These are phyloP conservation scores for Rhododendron griersonianum DNA, from an alignment of 148 eudicot species.

Conservation along the genomic window DNA sequence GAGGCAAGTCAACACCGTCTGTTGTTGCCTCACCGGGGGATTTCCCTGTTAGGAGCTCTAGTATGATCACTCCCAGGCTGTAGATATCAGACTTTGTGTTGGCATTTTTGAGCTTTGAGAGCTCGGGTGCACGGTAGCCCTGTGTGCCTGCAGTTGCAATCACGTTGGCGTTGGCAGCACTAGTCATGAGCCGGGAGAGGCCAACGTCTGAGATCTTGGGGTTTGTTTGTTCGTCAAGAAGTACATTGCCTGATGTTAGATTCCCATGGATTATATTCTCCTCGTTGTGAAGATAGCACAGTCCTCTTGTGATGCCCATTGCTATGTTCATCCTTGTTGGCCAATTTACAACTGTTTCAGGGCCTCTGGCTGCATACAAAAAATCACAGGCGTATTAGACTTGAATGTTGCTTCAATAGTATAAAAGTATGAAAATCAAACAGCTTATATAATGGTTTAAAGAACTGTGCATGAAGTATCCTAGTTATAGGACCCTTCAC, in stretches of 20 bases:
- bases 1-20: constrained; percentile 40
- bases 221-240: constrained; percentile 55
- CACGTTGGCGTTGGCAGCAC: constrained; percentile 61
- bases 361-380: constrained; percentile 68
- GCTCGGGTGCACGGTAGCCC: constrained; percentile 91
- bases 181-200: constrained; percentile 71
- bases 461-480: neutral
- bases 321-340: constrained; percentile 86
- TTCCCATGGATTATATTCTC: constrained; percentile 68
- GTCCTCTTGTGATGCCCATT: constrained; percentile 62
- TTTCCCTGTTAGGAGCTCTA: constrained; percentile 85
- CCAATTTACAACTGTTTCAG: constrained; percentile 66
- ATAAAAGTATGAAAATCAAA: neutral
- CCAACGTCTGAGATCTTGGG: constrained; percentile 79
- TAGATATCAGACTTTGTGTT: constrained; percentile 71
- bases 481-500: neutral
- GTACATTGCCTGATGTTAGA: constrained; percentile 64
- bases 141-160: constrained; percentile 64
- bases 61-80: constrained; percentile 76
- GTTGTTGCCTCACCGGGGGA: constrained; percentile 44
- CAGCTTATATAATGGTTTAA: neutral
- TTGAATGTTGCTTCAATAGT: too few relatives aligned
- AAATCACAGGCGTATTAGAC: neutral
- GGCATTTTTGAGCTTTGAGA: constrained; percentile 62
- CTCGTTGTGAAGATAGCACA: constrained; percentile 62